Evolutionary conservation across 2,329 filamentous ascomycete genomes (phyloP), one percentile per base, ranked within the genome.

Genomic region (Talaromyces sp.): DNA sequence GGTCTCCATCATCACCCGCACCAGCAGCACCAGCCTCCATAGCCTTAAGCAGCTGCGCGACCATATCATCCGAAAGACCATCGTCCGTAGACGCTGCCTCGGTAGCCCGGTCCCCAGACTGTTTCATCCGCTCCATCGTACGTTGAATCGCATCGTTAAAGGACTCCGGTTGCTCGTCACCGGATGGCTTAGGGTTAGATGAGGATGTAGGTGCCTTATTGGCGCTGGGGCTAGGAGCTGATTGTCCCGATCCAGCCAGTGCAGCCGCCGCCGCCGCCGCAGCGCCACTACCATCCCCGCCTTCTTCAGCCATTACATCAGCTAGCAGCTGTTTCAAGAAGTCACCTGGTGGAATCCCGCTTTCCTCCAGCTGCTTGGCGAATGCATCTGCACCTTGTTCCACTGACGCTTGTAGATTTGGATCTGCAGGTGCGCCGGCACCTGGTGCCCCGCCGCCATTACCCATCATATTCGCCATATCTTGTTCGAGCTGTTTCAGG

Each of bases 111-210:
- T 93, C 87, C 2, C 90, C 91, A 0, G 91, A 96, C 30, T 85
- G 84, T 66, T 95, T 89, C 91, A 99, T 96, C 44, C 94, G 88
- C 74, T 95, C 90, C 89, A 99, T 97, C 0, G 94, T 97, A 64
- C 86, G 86, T 55, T 88, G 86, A 65, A 99, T 97, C 0, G 90
- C 96, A 54, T 96, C 91, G 68, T 95, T 91, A 73, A 99, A 99
- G 1, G 82, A 85, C 42, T 86, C 85, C 36, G 90, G 86, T 35
- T 77, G 72, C 24, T 61, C 58, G n/a, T 57, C 39, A 66, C 56
- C 13, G 54, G 36, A 20, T 16, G 10, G n/a, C 13, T n/a, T 32
- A 19, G 29, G 7, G 17, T 14, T 19, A 20, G 47, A 47, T 27
- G 40, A 36, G 9, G 24, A 9, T 27, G 24, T 9, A 9, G 24